Conservation (phyloP, 306 rosid genomes). For the Ammopiptanthus mongolicus region DNA sequence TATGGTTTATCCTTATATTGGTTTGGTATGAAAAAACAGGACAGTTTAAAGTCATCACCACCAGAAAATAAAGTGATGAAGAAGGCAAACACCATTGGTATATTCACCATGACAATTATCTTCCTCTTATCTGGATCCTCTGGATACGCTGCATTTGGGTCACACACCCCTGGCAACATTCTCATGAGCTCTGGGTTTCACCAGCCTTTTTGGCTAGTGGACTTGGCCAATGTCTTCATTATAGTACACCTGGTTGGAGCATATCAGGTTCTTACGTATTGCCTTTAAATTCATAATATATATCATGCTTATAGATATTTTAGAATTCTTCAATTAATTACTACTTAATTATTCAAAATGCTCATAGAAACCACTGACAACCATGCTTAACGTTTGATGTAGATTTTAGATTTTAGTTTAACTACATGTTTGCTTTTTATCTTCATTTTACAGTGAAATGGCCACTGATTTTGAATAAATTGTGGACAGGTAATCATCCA, state of each 20-base stretch:
- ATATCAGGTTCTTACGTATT: slow-evolving; percentile 39
- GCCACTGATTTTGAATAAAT: neutral
- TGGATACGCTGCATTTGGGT: slow-evolving; percentile 67
- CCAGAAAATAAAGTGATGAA: slow-evolving; percentile 68
- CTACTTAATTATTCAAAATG: neutral
- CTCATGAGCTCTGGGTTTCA: slow-evolving; percentile 46
- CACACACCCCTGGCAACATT: slow-evolving; percentile 41
- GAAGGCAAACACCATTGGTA: slow-evolving; percentile 30
- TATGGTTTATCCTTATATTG: neutral
- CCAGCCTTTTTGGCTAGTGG: slow-evolving; percentile 41
- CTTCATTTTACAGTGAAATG: neutral
- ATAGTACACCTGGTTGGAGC: slow-evolving; percentile 55
- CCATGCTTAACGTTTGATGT: neutral
- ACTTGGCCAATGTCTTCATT: slow-evolving; percentile 46
- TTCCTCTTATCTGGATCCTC: slow-evolving; percentile 30
- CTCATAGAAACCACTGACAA: neutral
- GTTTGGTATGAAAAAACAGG: slow-evolving; percentile 29
- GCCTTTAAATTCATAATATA: neutral
- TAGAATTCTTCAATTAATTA: neutral
- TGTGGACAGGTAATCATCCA: slow-evolving; percentile 39
- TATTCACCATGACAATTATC: slow-evolving; percentile 34
- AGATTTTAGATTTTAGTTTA: neutral
- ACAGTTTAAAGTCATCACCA: slow-evolving; percentile 49
- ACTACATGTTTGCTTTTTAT: neutral
- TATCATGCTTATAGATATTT: neutral